These are phyloP conservation scores for Neodidymelliopsis sp. DNA, from an alignment of 2,329 filamentous ascomycete species.

Conservation along the genomic window DNA sequence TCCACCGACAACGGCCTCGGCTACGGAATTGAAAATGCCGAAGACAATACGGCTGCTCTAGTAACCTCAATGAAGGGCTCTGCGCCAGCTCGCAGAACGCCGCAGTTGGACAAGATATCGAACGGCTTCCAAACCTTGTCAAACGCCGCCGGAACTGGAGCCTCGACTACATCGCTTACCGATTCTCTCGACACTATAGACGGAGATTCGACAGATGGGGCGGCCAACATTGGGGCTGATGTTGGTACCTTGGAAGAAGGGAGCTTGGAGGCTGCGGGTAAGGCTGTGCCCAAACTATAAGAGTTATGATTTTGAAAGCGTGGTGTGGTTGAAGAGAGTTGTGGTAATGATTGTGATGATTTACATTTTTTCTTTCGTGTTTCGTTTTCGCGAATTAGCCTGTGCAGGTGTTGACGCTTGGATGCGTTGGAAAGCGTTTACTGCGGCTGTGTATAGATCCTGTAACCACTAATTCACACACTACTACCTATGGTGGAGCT, in stretches of 20 bases:
- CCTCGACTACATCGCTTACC: neutral
- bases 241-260: neutral
- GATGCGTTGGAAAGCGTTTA: too few relatives aligned
- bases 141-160: neutral
- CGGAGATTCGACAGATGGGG: neutral
- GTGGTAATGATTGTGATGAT: too few relatives aligned
- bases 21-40: slow-evolving; percentile 1
- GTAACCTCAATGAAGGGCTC: neutral
- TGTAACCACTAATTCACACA: too few relatives aligned
- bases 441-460: too few relatives aligned
- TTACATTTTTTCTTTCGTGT: too few relatives aligned
- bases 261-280: neutral
- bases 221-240: neutral
- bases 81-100: neutral
- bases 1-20: neutral
- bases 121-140: neutral
- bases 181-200: neutral
- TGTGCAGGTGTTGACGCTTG: too few relatives aligned
- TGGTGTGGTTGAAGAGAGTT: too few relatives aligned
- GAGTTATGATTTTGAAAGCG: too few relatives aligned
- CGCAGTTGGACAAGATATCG: neutral
- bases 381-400: too few relatives aligned
- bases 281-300: neutral
- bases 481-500: too few relatives aligned
- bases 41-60: neutral